phyloP scores from a whole-genome alignment of 2,329 filamentous ascomycete genomes.

The Lasiodiplodia gonubiensis region DNA sequence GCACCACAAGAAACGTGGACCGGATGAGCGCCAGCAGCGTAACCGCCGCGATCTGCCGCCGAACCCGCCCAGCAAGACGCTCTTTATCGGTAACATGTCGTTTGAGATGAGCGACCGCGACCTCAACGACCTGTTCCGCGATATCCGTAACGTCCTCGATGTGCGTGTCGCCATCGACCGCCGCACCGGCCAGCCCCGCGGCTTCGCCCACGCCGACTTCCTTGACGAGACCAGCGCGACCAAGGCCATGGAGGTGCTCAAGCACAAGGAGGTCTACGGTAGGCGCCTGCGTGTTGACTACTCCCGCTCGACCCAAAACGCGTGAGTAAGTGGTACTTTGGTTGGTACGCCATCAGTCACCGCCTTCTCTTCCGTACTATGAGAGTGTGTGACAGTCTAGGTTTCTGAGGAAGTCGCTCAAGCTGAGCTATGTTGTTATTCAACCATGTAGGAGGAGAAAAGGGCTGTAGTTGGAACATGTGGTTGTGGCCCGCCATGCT shows the following conservation, averaged over 20 bases:
- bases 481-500: neutral
- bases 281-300: constrained; percentile 71
- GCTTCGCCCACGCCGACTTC: constrained; percentile 87
- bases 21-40: constrained; percentile 11
- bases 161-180: constrained; percentile 84
- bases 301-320: constrained; percentile 43
- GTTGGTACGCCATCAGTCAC: neutral
- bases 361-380: neutral
- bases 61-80: constrained; percentile 62
- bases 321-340: constrained; percentile 20
- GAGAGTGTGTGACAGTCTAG: neutral
- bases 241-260: constrained; percentile 63
- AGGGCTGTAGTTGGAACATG: neutral
- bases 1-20: constrained; percentile 52
- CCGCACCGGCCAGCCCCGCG: constrained; percentile 77
- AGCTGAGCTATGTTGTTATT: neutral
- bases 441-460: neutral
- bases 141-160: constrained; percentile 72
- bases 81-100: constrained; percentile 86
- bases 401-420: neutral
- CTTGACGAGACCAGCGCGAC: constrained; percentile 68
- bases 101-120: constrained; percentile 86
- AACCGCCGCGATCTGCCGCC: constrained; percentile 22
- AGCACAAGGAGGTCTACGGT: constrained; percentile 66
- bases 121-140: constrained; percentile 76